Evolutionary conservation across 2,329 filamentous ascomycete species (phyloP).

Genomic region (Fusarium sp.): DNA sequence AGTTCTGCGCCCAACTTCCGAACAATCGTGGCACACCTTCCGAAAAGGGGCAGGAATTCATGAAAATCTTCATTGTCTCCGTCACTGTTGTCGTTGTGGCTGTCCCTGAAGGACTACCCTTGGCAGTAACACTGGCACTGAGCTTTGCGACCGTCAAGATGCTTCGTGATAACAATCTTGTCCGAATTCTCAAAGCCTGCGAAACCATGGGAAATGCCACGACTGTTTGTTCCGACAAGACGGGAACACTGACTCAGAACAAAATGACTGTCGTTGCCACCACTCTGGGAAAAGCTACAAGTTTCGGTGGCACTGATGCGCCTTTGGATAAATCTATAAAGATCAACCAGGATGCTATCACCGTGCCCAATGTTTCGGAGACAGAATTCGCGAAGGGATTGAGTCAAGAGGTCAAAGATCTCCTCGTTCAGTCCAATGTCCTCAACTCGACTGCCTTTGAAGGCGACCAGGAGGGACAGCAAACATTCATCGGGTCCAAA

Average conservation of each 20-base stretch:
- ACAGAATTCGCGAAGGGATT: constrained; percentile 42
- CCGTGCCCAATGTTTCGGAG: constrained; percentile 45
- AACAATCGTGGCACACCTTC: constrained; percentile 60
- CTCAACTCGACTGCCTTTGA: constrained; percentile 71
- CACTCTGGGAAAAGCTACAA: constrained; percentile 63
- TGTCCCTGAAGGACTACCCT: constrained; percentile 72
- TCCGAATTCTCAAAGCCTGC: constrained; percentile 74
- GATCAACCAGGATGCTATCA: constrained; percentile 34
- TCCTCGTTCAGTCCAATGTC: constrained; percentile 68
- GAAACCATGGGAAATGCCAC: constrained; percentile 79
- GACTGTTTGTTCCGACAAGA: constrained; percentile 78
- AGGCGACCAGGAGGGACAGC: constrained; percentile 57
- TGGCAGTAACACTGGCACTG: constrained; percentile 74
- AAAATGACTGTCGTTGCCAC: constrained; percentile 81
- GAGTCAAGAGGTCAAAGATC: constrained; percentile 60
- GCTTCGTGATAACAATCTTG: constrained; percentile 76
- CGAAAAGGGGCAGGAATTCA: constrained; percentile 68
- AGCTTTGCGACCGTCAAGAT: constrained; percentile 77
- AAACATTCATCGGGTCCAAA: constrained; percentile 65
- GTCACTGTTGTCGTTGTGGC: constrained; percentile 75
- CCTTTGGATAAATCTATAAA: constrained; percentile 40
- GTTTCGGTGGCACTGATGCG: constrained; percentile 45
- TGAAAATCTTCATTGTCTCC: constrained; percentile 73
- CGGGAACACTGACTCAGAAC: constrained; percentile 64
- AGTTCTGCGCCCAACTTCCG: constrained; percentile 74